These are phyloP conservation scores for Davidsoniella neocaledoniae DNA, from an alignment of 2,329 filamentous ascomycete species.

Conservation along the genomic window DNA sequence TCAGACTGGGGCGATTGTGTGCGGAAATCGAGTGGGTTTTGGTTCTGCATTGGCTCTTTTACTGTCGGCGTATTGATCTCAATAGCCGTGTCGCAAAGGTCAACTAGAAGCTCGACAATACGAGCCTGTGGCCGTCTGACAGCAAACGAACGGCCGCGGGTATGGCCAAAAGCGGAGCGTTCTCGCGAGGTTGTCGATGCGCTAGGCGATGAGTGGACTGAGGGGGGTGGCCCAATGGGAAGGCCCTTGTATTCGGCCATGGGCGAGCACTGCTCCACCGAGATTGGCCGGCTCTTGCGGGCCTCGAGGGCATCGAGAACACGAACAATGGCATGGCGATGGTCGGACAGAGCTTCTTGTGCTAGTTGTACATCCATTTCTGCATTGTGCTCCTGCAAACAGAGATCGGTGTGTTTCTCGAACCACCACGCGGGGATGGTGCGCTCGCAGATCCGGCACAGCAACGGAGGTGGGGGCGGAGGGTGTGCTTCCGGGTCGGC, in stretches of 20 bases:
- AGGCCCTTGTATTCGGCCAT: slow-evolving; percentile 76
- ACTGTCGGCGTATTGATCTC: slow-evolving; percentile 90
- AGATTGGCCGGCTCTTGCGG: slow-evolving; percentile 47
- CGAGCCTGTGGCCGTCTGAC: slow-evolving; percentile 76
- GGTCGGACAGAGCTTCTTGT: slow-evolving; percentile 80
- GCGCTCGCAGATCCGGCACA: slow-evolving; percentile 94
- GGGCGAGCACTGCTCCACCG: slow-evolving; percentile 36
- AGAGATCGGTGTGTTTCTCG: slow-evolving; percentile 94
- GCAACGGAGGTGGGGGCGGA: slow-evolving; percentile 65
- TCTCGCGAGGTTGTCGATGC: slow-evolving; percentile 57
- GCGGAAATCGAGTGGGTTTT: slow-evolving; percentile 57
- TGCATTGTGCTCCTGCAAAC: slow-evolving; percentile 84
- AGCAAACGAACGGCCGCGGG: slow-evolving; percentile 74
- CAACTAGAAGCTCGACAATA: slow-evolving; percentile 86
- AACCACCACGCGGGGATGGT: slow-evolving; percentile 99
- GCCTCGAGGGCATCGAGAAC: slow-evolving; percentile 85
- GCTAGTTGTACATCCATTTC: slow-evolving; percentile 97
- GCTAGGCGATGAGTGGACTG: slow-evolving; percentile 53
- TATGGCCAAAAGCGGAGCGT: slow-evolving; percentile 63
- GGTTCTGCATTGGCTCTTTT: slow-evolving; percentile 52
- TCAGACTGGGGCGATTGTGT: slow-evolving; percentile 95
- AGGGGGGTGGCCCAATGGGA: slow-evolving; percentile 61
- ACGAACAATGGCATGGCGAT: slow-evolving; percentile 86
- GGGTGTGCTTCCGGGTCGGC: slow-evolving; percentile 61
- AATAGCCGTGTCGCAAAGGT: slow-evolving; percentile 86